Conservation (phyloP, 1,284 basidiomycete genomes). For the Rhizoctonia solani region DNA sequence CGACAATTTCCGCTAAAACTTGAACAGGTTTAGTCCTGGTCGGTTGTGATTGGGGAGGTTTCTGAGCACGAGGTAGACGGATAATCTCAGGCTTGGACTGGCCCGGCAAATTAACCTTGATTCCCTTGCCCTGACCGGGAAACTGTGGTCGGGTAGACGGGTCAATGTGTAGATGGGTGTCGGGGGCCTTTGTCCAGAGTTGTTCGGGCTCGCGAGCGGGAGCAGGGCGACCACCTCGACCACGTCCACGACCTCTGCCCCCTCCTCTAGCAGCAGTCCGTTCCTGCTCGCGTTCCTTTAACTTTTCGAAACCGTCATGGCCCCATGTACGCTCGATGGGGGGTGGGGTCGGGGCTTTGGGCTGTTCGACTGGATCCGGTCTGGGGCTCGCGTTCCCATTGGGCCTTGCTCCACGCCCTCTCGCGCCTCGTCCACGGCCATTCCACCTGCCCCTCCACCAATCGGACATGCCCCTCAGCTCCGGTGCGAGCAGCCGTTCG, state of each 20-base stretch:
- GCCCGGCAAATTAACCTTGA: conserved; percentile 28
- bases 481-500: conserved; percentile 77
- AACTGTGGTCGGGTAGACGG: conserved; percentile 28
- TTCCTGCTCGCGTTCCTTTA: conserved; percentile 57
- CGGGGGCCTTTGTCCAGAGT: conserved; percentile 31
- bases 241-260: conserved; percentile 38
- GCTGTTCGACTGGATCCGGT: conserved; percentile 37
- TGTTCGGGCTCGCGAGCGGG: conserved; percentile 24
- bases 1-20: not conserved
- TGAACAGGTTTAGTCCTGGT: not conserved
- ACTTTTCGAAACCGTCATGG: conserved; percentile 83
- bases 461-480: conserved; percentile 70
- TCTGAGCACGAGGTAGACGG: not conserved
- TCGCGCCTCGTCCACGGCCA: conserved; percentile 60
- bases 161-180: conserved; percentile 27
- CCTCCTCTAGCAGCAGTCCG: too few species aligned
- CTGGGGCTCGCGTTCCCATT: too few species aligned
- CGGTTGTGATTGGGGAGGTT: not conserved
- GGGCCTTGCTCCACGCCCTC: too few species aligned
- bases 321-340: conserved; percentile 68
- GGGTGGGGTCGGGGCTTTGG: not conserved
- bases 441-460: conserved; percentile 84
- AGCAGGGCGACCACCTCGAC: conserved; percentile 22
- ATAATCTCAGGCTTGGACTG: conserved; percentile 24
- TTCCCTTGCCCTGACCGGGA: conserved; percentile 18